These are phyloP conservation scores for Dothideomycetes sp. DNA, from an alignment of 2,329 filamentous ascomycete genomes.

Conservation along the genomic window DNA sequence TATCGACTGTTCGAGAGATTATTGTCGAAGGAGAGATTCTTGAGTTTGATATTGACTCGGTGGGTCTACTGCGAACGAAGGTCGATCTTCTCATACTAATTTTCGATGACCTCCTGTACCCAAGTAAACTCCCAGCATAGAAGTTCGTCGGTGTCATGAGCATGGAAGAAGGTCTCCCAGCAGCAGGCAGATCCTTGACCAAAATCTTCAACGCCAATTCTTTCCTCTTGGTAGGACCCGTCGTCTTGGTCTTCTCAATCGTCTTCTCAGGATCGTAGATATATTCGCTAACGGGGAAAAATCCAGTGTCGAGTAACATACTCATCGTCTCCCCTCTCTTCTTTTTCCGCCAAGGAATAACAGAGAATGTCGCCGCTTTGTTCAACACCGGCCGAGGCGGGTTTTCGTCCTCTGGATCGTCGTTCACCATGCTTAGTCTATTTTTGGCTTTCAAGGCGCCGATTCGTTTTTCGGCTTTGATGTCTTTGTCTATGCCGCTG, in stretches of 20 bases:
- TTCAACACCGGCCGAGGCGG: not conserved
- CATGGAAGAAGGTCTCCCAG: conserved; percentile 4
- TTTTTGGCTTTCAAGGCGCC: conserved; percentile 1
- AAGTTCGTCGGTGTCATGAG: conserved; percentile 6
- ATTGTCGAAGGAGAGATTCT: too few relatives aligned
- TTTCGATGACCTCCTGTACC: too few relatives aligned
- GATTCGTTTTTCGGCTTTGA: not conserved
- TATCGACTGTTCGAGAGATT: too few relatives aligned
- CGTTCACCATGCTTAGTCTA: conserved; percentile 1
- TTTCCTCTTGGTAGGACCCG: conserved; percentile 1
- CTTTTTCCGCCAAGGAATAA: conserved; percentile 10
- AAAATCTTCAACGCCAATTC: conserved; percentile 10
- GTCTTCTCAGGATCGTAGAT: conserved; percentile 4
- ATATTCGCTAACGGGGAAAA: conserved; percentile 18
- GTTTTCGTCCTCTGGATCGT: not conserved
- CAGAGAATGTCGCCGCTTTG: not conserved
- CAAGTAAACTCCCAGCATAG: not conserved
- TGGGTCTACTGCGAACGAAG: too few relatives aligned
- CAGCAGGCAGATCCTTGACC: conserved; percentile 3
- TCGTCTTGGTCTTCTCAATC: not conserved
- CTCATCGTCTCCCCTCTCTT: conserved; percentile 21
- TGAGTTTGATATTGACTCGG: too few relatives aligned
- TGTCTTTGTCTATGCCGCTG: conserved; percentile 10
- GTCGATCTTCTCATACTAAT: conserved; percentile 7
- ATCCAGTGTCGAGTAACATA: conserved; percentile 24